These are phyloP conservation scores for Toxoplasma gondii DNA, from an alignment of 169 alveolate genomes.

Conservation along the genomic window DNA sequence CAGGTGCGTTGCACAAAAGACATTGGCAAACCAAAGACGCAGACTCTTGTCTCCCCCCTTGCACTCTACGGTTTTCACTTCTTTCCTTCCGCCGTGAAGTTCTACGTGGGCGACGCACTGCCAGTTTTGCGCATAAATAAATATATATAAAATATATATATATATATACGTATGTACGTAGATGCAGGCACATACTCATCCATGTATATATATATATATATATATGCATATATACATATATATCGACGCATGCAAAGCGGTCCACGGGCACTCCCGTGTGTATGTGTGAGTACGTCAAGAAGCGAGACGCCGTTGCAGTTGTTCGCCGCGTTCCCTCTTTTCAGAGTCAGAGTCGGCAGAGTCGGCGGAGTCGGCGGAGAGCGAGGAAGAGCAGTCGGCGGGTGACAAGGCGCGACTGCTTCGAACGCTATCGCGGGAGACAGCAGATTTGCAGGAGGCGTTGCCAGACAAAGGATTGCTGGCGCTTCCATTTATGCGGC, in stretches of 20 bases:
- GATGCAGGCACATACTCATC: not conserved
- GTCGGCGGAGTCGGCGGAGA: not conserved
- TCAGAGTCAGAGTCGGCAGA: not conserved
- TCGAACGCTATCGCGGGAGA: not conserved
- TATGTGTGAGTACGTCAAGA: too few species aligned
- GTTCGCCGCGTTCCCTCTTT: not conserved
- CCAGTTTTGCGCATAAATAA: too few species aligned
- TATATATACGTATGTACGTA: not conserved
- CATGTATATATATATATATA: not conserved
- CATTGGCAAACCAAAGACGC: not conserved
- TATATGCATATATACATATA: not conserved
- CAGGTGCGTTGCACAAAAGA: not conserved
- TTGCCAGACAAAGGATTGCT: constrained; percentile 56
- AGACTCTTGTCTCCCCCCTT: too few species aligned
- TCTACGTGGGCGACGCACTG: too few species aligned
- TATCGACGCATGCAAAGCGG: not conserved
- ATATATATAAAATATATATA: not conserved
- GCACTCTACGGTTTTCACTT: too few species aligned
- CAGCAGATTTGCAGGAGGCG: not conserved
- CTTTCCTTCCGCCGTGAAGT: too few species aligned
- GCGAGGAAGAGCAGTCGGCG: not conserved
- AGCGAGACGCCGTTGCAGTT: too few species aligned
- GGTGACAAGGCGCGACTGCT: constrained; percentile 22
- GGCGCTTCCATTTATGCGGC: constrained; percentile 53
- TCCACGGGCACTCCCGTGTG: too few species aligned